Evolutionary conservation across 2,329 filamentous ascomycete species (phyloP), one percentile per base, ranked within the genome.

Genomic region (Microsporum audouinii): DNA sequence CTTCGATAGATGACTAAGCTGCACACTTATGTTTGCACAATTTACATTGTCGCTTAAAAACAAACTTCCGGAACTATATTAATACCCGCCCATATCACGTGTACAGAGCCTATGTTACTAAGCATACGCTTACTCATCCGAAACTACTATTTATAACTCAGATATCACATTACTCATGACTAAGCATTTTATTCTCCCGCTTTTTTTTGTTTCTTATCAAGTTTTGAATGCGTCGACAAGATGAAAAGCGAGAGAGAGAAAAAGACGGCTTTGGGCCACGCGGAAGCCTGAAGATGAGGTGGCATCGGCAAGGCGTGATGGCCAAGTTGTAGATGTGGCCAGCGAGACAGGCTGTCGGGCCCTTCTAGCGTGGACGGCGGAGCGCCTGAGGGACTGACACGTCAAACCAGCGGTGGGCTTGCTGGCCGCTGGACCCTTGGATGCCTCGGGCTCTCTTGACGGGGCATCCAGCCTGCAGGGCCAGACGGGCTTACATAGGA

Each of bases 341-440:
- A 29, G 55, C 17, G 36, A 57, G 27, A 57, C 55, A 31, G 55
- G 4, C 36, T 57, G 55, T 57, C 39, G 55, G 55, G 55, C 23
- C 55, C 27, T 17, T 12, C 17, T 27, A 39, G 34, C 34, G 34
- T 12, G 36, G 39, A 17, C 12, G 27, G 17, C 34, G 36, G 39
- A 57, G 55, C 55, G 39, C 55, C 49, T 57, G 10, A 41, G 27
- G n/a, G 55, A 57, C 55, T 57, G 55, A 57, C 55, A 57, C 55
- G 55, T 57, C 34, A 57, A 57, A 57, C 31, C 14, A 31, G 55
- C 55, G 55, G 55, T 57, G 55, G 55, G 38, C 55, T 41, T 43
- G 39, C 55, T 43, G 17, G 55, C n/a, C 36, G 39, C 55, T 57
- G 34, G 55, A 14, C 55, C 55, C 55, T 5, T 8, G 55, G 23